phyloP scores from a whole-genome alignment of 805 yeast species.

The Trichomonascus vanleenenianus region DNA sequence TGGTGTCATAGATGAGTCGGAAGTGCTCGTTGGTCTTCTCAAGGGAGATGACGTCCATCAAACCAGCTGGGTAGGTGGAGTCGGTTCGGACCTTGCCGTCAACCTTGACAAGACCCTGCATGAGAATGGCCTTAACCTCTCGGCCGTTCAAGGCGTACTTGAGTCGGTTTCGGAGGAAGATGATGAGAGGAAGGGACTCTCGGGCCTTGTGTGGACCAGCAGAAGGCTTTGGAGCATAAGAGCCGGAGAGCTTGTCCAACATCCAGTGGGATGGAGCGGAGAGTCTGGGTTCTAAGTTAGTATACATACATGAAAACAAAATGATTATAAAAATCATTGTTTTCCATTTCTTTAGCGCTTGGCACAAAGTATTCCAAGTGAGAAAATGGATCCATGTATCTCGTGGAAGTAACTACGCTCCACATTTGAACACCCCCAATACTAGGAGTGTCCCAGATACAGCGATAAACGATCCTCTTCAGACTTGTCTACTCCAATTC shows the following conservation, averaged over 20 bases:
- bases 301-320: neutral
- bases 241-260: slow-evolving; percentile 99
- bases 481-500: slow-evolving; percentile 57
- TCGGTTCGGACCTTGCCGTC: slow-evolving; percentile 99
- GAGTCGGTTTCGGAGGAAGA: slow-evolving; percentile 96
- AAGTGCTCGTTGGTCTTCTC: slow-evolving; percentile 99
- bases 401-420: too few relatives aligned
- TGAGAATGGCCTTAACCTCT: slow-evolving; percentile 95
- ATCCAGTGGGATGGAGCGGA: slow-evolving; percentile 99
- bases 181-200: slow-evolving; percentile 95
- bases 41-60: slow-evolving; percentile 96
- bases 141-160: slow-evolving; percentile 99
- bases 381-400: too few relatives aligned
- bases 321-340: too few relatives aligned
- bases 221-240: slow-evolving; percentile 99
- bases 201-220: slow-evolving; percentile 99
- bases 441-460: too few relatives aligned
- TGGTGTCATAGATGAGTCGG: slow-evolving; percentile 96
- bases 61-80: slow-evolving; percentile 97
- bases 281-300: slow-evolving; percentile 53
- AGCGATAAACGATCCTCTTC: too few relatives aligned
- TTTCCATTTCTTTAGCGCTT: too few relatives aligned
- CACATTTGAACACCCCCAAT: too few relatives aligned
- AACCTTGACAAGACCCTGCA: slow-evolving; percentile 97
- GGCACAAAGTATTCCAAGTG: too few relatives aligned